A percentile compares a stretch with the other conserved stretches of the same genome.
These are phyloP conservation scores for Crithidia mellificae DNA, from an alignment of 208 protist species.

Conservation along the genomic window DNA sequence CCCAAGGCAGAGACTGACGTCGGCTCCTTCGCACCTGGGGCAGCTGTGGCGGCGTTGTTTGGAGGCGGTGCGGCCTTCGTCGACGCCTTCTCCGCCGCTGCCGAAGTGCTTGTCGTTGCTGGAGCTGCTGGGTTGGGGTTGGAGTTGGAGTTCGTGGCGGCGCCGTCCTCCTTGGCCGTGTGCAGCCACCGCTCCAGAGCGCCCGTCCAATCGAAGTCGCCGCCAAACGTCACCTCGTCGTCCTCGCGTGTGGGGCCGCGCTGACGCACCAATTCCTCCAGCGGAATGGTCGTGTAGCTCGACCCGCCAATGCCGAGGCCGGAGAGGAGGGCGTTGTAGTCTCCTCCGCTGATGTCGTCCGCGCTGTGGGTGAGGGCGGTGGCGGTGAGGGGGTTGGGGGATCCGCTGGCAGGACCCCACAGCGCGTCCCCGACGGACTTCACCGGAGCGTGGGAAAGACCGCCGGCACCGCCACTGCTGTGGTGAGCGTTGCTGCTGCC, in stretches of 20 bases:
- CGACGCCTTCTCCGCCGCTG: no score
- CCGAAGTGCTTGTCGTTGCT: no score
- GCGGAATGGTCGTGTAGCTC: conserved; percentile 28
- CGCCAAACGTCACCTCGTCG: conserved; percentile 15
- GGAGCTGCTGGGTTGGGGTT: no score
- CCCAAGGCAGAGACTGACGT: no score
- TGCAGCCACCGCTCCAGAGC: conserved; percentile 43
- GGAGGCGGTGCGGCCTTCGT: not conserved
- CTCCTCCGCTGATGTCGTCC: conserved; percentile 2
- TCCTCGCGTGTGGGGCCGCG: conserved; percentile 11
- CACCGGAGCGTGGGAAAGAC: no score
- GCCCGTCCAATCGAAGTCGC: conserved; percentile 38
- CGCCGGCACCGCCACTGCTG: no score
- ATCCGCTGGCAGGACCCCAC: conserved; percentile 15
- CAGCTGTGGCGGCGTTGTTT: not conserved
- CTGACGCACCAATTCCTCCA: conserved; percentile 19
- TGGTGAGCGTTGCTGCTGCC: not conserved
- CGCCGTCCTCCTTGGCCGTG: conserved; percentile 22
- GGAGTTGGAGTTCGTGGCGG: no score
- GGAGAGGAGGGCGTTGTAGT: conserved; percentile 35
- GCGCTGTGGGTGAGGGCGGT: not conserved
- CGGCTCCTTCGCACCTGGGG: not conserved
- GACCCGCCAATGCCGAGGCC: conserved; percentile 34
- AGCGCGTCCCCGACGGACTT: conserved; percentile 21
- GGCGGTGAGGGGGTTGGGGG: conserved; percentile 8